Evolutionary conservation across 305 asterid genomes (phyloP), one percentile per base, ranked within the genome.

Genomic region (Fraxinus angustifolia): DNA sequence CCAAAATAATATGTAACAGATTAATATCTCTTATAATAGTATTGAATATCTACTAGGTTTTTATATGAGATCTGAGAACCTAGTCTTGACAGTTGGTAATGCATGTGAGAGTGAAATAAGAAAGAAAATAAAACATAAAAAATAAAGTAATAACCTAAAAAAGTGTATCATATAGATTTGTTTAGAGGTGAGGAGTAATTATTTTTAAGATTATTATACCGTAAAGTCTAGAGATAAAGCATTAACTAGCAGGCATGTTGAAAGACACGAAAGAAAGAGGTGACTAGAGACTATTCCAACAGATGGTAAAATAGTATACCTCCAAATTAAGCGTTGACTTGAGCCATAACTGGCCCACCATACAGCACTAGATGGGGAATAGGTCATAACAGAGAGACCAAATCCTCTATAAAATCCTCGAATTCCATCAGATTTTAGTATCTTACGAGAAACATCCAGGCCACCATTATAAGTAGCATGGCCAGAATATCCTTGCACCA

Each of bases 301-400:
- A 81, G n/a, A 48, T 11, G 76, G 26, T 42, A 74, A 68, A 70
- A 79, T 68, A 79, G 73, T 88, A 82, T 85, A 95, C 99, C 94
- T 90, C 98, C 97, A 96, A 71, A 94, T 89, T 86, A 94, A 48
- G 84, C 99, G 93, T 86, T 96, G 99, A 83, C 99, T 96, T 74
- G 99, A 91, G 70, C 99, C 99, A 85, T 96, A 96, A 88, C 94
- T 94, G 76, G 98, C 99, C 99, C 99, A 96, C 99, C 99, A 96
- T 80, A 94, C 98, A 86, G 97, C 99, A 91, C 97, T 96, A 34
- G 99, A 92, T 31, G 99, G 99, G 19, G 97, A 91, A 86, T 92
- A 94, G 30, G 99, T 96, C 88, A 92, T 81, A 81, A 93, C 93
- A 72, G 99, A 96, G 10, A 96, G 95, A 82, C 99, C 94, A 85